Evolutionary conservation across 805 yeast species (phyloP).

Genomic region (Teunomyces atbi): DNA sequence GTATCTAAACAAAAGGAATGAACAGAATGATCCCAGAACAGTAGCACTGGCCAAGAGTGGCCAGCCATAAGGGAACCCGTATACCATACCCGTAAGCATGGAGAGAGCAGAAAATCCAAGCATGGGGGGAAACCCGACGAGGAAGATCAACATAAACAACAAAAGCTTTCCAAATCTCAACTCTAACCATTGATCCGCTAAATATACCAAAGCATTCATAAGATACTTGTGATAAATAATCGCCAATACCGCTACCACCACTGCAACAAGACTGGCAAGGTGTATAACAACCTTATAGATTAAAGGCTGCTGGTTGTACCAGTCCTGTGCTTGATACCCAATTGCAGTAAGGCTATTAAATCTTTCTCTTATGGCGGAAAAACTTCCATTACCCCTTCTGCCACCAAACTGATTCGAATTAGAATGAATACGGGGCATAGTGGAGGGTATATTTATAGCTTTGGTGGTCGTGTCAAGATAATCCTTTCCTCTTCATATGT

Average conservation of each 20-base stretch:
- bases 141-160: conserved; percentile 52
- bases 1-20: conserved; percentile 68
- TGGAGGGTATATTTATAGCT: neutral
- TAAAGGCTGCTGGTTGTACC: conserved; percentile 18
- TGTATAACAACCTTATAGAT: conserved; percentile 12
- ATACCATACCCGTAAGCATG: conserved; percentile 73
- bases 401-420: neutral
- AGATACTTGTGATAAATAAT: conserved; percentile 37
- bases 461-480: neutral
- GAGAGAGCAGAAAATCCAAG: conserved; percentile 75
- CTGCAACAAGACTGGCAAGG: conserved; percentile 17
- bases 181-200: conserved; percentile 46
- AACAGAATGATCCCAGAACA: conserved; percentile 67
- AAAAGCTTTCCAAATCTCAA: conserved; percentile 42
- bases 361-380: neutral
- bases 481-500: neutral
- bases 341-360: neutral
- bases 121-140: conserved; percentile 87
- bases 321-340: conserved; percentile 7
- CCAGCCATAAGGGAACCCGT: conserved; percentile 83
- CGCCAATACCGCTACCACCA: conserved; percentile 15
- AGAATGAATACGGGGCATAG: conserved; percentile 3
- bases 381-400: neutral
- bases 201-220: conserved; percentile 33
- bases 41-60: conserved; percentile 67